These are phyloP conservation scores for Vitis amurensis DNA, from an alignment of 164 flowering plant genomes.

Conservation along the genomic window DNA sequence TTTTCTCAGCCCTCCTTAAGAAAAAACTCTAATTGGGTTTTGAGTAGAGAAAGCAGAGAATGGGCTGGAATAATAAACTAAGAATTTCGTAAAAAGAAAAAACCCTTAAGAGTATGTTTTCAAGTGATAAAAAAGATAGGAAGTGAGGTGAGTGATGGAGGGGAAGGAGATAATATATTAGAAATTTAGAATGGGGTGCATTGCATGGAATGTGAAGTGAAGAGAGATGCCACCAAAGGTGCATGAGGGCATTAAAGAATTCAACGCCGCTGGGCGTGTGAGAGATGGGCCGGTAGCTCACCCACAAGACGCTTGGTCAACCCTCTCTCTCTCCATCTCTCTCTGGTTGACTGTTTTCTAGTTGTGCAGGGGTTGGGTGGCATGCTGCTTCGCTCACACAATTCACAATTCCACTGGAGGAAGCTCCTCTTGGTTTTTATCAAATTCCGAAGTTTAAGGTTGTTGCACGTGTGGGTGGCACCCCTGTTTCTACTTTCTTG, in stretches of 20 bases:
- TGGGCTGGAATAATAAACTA: no score
- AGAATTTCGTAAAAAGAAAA: no score
- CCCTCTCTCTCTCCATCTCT: conserved; percentile 43
- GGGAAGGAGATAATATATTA: conserved; percentile 2
- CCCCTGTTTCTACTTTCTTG: no score
- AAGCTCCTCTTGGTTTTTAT: neutral
- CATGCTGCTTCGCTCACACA: conserved; percentile 23
- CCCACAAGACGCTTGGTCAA: conserved; percentile 86
- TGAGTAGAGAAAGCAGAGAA: neutral
- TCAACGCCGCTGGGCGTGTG: conserved; percentile 97
- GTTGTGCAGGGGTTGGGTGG: conserved; percentile 13
- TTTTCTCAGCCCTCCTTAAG: neutral
- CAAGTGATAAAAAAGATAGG: neutral
- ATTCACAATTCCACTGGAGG: neutral
- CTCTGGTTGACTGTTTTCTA: conserved; percentile 6
- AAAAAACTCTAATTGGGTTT: neutral
- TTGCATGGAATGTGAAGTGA: conserved; percentile 18
- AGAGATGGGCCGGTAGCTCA: conserved; percentile 91
- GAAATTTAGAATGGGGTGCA: neutral
- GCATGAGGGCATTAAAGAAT: conserved; percentile 95
- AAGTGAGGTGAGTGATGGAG: no score
- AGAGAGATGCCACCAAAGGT: conserved; percentile 44
- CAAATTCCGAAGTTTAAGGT: conserved; percentile 9
- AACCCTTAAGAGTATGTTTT: neutral
- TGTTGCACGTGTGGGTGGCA: conserved; percentile 21